Evolutionary conservation across 371 early-diverging fungal species (phyloP).

Genomic region (Rhizomucor miehei): DNA sequence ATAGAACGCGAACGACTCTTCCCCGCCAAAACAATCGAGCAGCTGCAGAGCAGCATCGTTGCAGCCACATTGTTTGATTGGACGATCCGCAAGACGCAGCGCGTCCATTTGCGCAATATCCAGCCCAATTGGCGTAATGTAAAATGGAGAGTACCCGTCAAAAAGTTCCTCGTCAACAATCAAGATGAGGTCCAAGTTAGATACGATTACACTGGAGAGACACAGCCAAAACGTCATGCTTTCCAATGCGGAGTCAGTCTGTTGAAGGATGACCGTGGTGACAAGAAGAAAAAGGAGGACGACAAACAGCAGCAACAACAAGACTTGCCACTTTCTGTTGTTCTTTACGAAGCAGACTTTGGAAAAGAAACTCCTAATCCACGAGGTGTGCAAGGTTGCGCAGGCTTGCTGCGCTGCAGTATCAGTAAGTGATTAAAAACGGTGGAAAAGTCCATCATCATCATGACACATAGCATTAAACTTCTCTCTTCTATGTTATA

Average conservation of each 20-base stretch:
- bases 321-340: constrained; percentile 4
- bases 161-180: constrained; percentile 33
- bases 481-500: no score
- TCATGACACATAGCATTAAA: no score
- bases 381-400: constrained; percentile 27
- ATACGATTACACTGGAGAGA: constrained; percentile 41
- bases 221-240: constrained; percentile 30
- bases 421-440: constrained; percentile 36
- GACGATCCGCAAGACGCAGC: constrained; percentile 45
- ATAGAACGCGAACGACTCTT: constrained; percentile 33
- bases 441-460: no score
- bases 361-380: constrained; percentile 25
- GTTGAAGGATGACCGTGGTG: neutral
- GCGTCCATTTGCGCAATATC: constrained; percentile 48
- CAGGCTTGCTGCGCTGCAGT: constrained; percentile 47
- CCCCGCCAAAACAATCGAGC: constrained; percentile 11
- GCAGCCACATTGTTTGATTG: constrained; percentile 57
- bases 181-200: constrained; percentile 35
- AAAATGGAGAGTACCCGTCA: constrained; percentile 42
- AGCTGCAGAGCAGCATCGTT: constrained; percentile 25
- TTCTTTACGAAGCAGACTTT: constrained; percentile 22
- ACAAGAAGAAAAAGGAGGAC: constrained; percentile 20
- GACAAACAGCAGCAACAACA: neutral
- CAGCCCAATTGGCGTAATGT: constrained; percentile 60
- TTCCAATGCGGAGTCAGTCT: constrained; percentile 29